Conservation (phyloP, 305 asterid species). For the Solanum hybrid region DNA sequence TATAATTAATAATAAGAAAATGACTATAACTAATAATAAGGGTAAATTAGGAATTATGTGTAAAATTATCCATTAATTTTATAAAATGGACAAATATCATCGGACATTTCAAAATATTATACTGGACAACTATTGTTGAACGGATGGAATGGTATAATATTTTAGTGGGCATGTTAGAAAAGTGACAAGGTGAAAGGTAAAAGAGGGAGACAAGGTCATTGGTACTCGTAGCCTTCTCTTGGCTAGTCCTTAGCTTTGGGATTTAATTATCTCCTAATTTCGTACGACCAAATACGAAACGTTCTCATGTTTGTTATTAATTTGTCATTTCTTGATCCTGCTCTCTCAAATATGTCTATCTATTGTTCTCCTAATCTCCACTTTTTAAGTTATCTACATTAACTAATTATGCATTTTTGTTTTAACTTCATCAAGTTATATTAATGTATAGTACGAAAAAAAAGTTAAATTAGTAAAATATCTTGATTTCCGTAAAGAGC, state of each 20-base stretch:
- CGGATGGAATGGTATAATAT: too few species aligned
- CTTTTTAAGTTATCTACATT: not conserved
- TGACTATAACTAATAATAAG: too few species aligned
- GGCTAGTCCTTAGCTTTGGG: not conserved
- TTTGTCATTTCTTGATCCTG: not conserved
- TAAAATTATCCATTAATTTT: too few species aligned
- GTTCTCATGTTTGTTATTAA: too few species aligned
- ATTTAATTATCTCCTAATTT: not conserved
- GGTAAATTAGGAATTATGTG: too few species aligned
- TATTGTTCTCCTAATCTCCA: not conserved
- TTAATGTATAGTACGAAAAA: not conserved
- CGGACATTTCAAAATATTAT: too few species aligned
- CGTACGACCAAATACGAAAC: not conserved
- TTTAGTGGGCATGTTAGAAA: not conserved
- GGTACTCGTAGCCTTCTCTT: not conserved
- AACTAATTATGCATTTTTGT: not conserved
- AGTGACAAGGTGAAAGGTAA: not conserved
- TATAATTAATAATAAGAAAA: too few species aligned
- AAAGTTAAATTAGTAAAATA: not conserved
- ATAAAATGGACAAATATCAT: too few species aligned
- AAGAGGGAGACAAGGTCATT: not conserved
- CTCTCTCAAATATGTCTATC: not conserved
- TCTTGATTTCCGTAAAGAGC: not conserved
- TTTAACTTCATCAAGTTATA: not conserved
- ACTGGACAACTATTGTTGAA: too few species aligned